Conservation (phyloP, 306 rosid genomes). For the Aeschynomene evenia region DNA sequence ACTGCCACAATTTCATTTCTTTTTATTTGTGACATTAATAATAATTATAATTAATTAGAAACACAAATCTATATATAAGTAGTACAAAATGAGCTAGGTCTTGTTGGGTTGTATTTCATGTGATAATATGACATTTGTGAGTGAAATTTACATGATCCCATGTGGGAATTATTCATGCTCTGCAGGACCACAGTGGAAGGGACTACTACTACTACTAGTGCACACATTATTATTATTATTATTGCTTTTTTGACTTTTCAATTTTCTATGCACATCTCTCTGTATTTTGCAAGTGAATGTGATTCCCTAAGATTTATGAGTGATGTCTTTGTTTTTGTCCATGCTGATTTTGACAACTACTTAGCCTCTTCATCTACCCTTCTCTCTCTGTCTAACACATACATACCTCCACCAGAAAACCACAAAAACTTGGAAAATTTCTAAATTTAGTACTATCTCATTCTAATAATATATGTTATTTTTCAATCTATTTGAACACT, state of each 20-base stretch:
- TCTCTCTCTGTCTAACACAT: conserved; percentile 12
- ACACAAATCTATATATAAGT: conserved; percentile 1
- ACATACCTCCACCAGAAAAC: background rate
- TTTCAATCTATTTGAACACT: too few relatives aligned
- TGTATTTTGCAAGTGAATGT: conserved; percentile 16
- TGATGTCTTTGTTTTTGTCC: conserved; percentile 11
- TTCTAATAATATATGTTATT: too few relatives aligned
- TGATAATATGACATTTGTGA: conserved; percentile 29
- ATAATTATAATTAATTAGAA: too few relatives aligned
- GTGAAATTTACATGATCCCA: conserved; percentile 55
- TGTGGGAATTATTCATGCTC: conserved; percentile 43
- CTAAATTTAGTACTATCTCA: background rate
- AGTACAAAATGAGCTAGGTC: conserved; percentile 11
- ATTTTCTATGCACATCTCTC: background rate
- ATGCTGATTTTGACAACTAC: conserved; percentile 7
- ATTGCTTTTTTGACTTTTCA: conserved; percentile 40
- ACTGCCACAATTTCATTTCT: background rate
- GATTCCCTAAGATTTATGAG: conserved; percentile 20
- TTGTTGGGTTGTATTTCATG: conserved; percentile 56
- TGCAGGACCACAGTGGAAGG: conserved; percentile 36
- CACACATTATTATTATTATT: too few relatives aligned
- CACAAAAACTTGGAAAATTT: background rate
- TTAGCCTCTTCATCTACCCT: conserved; percentile 35
- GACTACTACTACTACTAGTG: conserved; percentile 21
- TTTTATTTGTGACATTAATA: background rate